A percentile compares a stretch with the other conserved stretches of the same genome.
Conservation (phyloP, 495 filamentous ascomycete genomes). For the Entonaema liquescens region DNA sequence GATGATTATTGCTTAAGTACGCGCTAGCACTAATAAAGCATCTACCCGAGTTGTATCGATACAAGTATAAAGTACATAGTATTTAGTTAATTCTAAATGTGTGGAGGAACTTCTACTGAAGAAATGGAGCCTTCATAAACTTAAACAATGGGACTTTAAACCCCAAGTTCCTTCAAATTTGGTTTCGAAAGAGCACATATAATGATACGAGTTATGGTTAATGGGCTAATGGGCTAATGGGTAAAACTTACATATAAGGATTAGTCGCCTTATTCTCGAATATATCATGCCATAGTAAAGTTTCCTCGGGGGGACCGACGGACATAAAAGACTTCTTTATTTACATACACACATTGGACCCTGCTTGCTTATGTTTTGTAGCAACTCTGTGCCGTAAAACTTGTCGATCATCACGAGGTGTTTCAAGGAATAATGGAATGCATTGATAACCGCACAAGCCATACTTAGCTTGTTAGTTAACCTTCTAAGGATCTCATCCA, state of each 20-base stretch:
- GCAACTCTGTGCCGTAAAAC: constrained; percentile 28
- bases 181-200: neutral
- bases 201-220: neutral
- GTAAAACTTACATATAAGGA: neutral
- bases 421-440: constrained; percentile 35
- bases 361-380: constrained; percentile 33
- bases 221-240: too few species aligned
- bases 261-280: neutral
- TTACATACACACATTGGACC: constrained; percentile 8
- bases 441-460: constrained; percentile 16
- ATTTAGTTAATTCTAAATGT: neutral
- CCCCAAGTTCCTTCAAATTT: neutral
- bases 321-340: constrained; percentile 10
- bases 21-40: neutral
- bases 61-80: neutral
- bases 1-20: neutral
- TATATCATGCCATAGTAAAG: neutral
- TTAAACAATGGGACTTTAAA: neutral
- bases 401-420: constrained; percentile 33
- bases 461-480: constrained; percentile 3
- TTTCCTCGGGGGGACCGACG: constrained; percentile 20
- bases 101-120: neutral
- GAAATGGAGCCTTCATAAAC: neutral
- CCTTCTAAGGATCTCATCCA: neutral
- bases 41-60: neutral